Conservation (phyloP, 2,329 filamentous ascomycete genomes). For the Chaetomium globosum region DNA sequence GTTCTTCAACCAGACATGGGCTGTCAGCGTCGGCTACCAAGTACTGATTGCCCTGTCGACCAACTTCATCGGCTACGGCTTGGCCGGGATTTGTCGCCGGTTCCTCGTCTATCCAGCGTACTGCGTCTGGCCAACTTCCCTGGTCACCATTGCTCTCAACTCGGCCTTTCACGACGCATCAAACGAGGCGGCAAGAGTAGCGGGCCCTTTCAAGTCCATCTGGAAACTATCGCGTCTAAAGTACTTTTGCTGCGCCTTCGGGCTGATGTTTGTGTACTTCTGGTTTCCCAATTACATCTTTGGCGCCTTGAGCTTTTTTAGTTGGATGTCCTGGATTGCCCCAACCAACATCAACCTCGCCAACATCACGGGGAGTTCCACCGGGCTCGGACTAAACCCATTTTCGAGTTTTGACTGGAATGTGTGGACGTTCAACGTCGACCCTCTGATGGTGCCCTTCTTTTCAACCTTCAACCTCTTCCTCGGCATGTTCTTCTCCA, state of each 20-base stretch:
- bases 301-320: constrained; percentile 48
- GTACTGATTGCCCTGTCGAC: constrained; percentile 54
- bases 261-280: constrained; percentile 51
- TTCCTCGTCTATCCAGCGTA: constrained; percentile 47
- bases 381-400: constrained; percentile 52
- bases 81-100: constrained; percentile 51
- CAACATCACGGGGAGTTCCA: constrained; percentile 47
- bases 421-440: constrained; percentile 39
- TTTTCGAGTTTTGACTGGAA: constrained; percentile 57
- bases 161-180: constrained; percentile 42
- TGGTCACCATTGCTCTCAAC: constrained; percentile 46
- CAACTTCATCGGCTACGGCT: constrained; percentile 59
- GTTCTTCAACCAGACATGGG: constrained; percentile 56
- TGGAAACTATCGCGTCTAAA: constrained; percentile 45
- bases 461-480: constrained; percentile 37
- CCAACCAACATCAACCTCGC: constrained; percentile 49
- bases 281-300: constrained; percentile 55
- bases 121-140: constrained; percentile 48
- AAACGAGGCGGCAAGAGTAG: constrained; percentile 37
- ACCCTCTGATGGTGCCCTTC: constrained; percentile 39
- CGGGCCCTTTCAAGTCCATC: constrained; percentile 42
- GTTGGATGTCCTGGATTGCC: constrained; percentile 56
- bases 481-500: constrained; percentile 33
- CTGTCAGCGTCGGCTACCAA: constrained; percentile 53
- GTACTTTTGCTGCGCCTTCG: constrained; percentile 46